Conservation (phyloP, 768 basidiomycete species). For the Collybia mongolica region DNA sequence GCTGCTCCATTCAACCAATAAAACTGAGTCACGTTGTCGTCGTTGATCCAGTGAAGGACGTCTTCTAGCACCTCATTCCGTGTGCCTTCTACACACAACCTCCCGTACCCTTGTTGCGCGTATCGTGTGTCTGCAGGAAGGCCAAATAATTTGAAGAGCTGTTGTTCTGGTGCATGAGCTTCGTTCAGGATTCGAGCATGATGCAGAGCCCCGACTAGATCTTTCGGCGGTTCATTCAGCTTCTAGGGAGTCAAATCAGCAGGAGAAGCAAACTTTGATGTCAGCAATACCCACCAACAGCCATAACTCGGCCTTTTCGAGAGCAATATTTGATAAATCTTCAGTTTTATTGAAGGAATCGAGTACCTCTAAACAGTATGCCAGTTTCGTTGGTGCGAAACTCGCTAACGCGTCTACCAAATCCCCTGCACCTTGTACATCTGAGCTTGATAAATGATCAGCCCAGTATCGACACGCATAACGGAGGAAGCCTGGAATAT, state of each 20-base stretch:
- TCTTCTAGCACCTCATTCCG: slow-evolving; percentile 13
- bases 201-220: not conserved
- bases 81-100: slow-evolving; percentile 13
- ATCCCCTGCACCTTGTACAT: slow-evolving; percentile 4
- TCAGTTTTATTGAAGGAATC: slow-evolving; percentile 11
- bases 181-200: slow-evolving; percentile 1
- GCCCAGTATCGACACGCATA: slow-evolving; percentile 15
- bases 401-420: slow-evolving; percentile 1
- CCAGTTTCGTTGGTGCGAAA: slow-evolving; percentile 10
- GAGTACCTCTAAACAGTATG: slow-evolving; percentile 13
- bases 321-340: slow-evolving; percentile 1
- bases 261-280: not conserved
- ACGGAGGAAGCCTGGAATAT: slow-evolving; percentile 10
- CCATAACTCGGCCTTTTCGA: slow-evolving; percentile 10
- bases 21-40: slow-evolving; percentile 6
- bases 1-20: slow-evolving; percentile 21
- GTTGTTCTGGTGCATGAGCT: slow-evolving; percentile 2
- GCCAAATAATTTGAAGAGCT: slow-evolving; percentile 10
- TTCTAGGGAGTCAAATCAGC: not conserved
- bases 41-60: slow-evolving; percentile 11
- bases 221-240: slow-evolving; percentile 1
- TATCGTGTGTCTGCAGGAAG: slow-evolving; percentile 9
- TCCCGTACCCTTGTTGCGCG: slow-evolving; percentile 9
- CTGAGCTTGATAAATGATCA: slow-evolving; percentile 10
- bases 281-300: slow-evolving; percentile 3